phyloP scores from a whole-genome alignment of 331 rosid species.

The Rhamnella rubrinervis region DNA sequence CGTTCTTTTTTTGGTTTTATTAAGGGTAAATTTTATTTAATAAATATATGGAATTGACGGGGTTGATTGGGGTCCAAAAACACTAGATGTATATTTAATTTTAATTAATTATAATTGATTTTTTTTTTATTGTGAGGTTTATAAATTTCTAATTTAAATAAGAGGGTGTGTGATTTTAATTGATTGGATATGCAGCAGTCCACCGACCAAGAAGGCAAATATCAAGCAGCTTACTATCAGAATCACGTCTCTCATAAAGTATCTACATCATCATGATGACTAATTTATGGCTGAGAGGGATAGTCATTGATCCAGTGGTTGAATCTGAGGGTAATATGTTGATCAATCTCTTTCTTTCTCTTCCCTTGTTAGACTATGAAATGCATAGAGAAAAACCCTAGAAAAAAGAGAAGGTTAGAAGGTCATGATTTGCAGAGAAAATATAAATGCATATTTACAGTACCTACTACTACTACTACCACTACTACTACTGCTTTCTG shows the following conservation, averaged over 20 bases:
- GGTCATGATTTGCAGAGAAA: background rate
- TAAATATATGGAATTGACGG: background rate
- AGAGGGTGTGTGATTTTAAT: background rate
- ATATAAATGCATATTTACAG: background rate
- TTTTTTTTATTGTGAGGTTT: too few relatives aligned
- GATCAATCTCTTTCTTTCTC: background rate
- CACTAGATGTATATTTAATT: background rate
- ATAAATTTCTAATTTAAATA: too few relatives aligned
- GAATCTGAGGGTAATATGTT: too few relatives aligned
- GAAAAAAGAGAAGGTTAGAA: background rate
- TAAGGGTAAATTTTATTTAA: background rate
- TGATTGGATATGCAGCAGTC: background rate
- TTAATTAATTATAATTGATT: too few relatives aligned
- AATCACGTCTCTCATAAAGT: background rate
- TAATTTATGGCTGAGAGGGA: slow-evolving; percentile 4
- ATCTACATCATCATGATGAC: slow-evolving; percentile 5
- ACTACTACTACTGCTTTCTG: too few relatives aligned
- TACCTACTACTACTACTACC: background rate
- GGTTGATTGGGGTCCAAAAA: background rate
- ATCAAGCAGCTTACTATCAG: slow-evolving; percentile 10
- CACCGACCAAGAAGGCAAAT: background rate
- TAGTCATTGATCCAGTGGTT: too few relatives aligned
- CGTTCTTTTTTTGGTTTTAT: too few relatives aligned
- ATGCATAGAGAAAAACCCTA: background rate
- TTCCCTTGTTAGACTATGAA: background rate